Conservation (phyloP, 371 early-diverging fungal genomes). For the Enteropsectra breve region DNA sequence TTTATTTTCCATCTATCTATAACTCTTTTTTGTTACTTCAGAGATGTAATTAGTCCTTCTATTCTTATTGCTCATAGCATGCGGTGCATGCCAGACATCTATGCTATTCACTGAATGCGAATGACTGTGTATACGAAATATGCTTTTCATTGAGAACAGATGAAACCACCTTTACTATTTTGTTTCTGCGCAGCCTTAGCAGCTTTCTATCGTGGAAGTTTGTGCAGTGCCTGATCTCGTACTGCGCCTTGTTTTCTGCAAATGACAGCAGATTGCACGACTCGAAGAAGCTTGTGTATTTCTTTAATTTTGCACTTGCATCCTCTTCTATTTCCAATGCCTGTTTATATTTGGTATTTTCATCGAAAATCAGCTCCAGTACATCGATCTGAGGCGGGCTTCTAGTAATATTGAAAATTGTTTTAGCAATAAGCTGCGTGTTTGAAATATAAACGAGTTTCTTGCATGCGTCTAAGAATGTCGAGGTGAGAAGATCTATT, state of each 20-base stretch:
- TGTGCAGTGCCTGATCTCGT: not conserved
- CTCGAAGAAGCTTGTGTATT: not conserved
- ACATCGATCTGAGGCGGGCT: slow-evolving; percentile 50
- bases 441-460: slow-evolving; percentile 57
- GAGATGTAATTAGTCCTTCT: no score
- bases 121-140: no score
- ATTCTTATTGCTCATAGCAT: no score
- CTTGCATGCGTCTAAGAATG: slow-evolving; percentile 50
- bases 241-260: not conserved
- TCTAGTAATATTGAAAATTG: slow-evolving; percentile 58
- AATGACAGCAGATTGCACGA: not conserved
- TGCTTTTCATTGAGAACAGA: no score
- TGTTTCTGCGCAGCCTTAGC: not conserved
- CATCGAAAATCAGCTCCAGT: slow-evolving; percentile 35
- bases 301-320: slow-evolving; percentile 23
- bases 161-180: not conserved
- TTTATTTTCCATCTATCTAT: no score
- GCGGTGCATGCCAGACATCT: no score
- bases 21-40: no score
- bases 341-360: slow-evolving; percentile 34
- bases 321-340: slow-evolving; percentile 40
- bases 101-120: no score
- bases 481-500: slow-evolving; percentile 56
- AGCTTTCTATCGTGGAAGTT: slow-evolving; percentile 9
- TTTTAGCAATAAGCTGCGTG: slow-evolving; percentile 41